Base-by-base conservation (phyloP, 495 filamentous ascomycete genomes). In the Annulohypoxylon bovei region DNA sequence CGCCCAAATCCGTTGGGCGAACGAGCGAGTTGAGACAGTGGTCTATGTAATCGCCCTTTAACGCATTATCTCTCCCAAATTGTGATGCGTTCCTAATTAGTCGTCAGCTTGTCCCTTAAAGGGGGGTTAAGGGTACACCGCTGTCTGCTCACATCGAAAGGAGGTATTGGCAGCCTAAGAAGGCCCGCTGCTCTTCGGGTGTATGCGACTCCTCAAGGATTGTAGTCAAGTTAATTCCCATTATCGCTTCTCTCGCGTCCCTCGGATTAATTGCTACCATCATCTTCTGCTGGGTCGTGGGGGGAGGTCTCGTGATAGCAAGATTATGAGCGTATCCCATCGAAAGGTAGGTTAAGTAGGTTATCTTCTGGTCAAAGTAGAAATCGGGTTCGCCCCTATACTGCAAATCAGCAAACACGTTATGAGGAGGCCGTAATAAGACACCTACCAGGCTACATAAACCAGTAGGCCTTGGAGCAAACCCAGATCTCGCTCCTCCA, bases 291-390 rank as follows among this genome's bases (percentile, higher is more conserved):
- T 65, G 58, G 49, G 63, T 53, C 1, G 67, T 70, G 4, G 65
- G 62, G 28, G 72, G 70, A 0, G 67, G 63, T 8, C 65, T 54
- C 14, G 73, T 78, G 4, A 78, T 70, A n/a, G 72, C 76, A 23
- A 79, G 73, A 30, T 71, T 79, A n/a, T 79, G 77, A 16, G 76
- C 77, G 32, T 76, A 75, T 32, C 75, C 77, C 53, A 78, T 60
- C 1, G 77, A 75, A 8, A 79, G 67, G 32, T 78, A 72, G 0
- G 67, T 75, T 3, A 79, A 37, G 28, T 71, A 74, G 8, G 77
- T 79, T 18, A 65, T 59, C 59, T 67, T 68, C 32, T 62, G 47
- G 33, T 79, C 77, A 6, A 70, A 68, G 50, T 75, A 76, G 44
- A 76, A 75, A 25, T 73, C 55, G 22, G 64, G 30, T 58, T 65